These are phyloP conservation scores for Bryoglossum gracile DNA, from an alignment of 495 filamentous ascomycete species.

Conservation along the genomic window DNA sequence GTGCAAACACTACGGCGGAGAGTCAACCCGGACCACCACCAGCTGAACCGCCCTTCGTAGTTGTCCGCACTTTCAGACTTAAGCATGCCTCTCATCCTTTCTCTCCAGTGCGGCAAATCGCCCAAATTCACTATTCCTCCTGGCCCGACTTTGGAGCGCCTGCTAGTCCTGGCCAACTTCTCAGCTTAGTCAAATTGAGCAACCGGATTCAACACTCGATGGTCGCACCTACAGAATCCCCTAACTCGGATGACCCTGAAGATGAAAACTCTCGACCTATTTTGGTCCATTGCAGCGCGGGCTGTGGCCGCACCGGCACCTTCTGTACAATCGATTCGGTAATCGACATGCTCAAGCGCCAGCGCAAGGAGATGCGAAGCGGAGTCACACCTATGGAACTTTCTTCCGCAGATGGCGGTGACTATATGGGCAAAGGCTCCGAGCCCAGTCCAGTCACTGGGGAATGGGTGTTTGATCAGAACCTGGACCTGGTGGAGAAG, in stretches of 20 bases:
- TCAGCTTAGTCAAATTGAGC: slow-evolving; percentile 80
- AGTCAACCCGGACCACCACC: slow-evolving; percentile 25
- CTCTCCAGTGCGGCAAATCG: slow-evolving; percentile 82
- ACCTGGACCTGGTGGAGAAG: slow-evolving; percentile 69
- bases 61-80: slow-evolving; percentile 81
- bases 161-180: slow-evolving; percentile 76
- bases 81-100: slow-evolving; percentile 73
- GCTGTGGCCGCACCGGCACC: slow-evolving; percentile 89
- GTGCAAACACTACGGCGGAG: slow-evolving; percentile 37
- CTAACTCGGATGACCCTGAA: slow-evolving; percentile 48
- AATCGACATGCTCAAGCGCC: slow-evolving; percentile 83
- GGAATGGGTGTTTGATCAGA: slow-evolving; percentile 46
- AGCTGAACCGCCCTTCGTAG: slow-evolving; percentile 62
- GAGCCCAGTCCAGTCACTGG: neutral
- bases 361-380: slow-evolving; percentile 41
- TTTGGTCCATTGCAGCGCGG: slow-evolving; percentile 91
- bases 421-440: slow-evolving; percentile 16
- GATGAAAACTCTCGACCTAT: slow-evolving; percentile 55
- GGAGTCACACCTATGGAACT: slow-evolving; percentile 34
- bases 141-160: slow-evolving; percentile 98
- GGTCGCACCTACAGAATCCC: slow-evolving; percentile 27
- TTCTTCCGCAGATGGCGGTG: neutral
- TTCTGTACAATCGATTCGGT: slow-evolving; percentile 97
- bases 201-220: slow-evolving; percentile 51
- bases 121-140: slow-evolving; percentile 84